These are phyloP conservation scores for Penicillium hordei DNA, from an alignment of 2,329 filamentous ascomycete species.

Conservation along the genomic window DNA sequence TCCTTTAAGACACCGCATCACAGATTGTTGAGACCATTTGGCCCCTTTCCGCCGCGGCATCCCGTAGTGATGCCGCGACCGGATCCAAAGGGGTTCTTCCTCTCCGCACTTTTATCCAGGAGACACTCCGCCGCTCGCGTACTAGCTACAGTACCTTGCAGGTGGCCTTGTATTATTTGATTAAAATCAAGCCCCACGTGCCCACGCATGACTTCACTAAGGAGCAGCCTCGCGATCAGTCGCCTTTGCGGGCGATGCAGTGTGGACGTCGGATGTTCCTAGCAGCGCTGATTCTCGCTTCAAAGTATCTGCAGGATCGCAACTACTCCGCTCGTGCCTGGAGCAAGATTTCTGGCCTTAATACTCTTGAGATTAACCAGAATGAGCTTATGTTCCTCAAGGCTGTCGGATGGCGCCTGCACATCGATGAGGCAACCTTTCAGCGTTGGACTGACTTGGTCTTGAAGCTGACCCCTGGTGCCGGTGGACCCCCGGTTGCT, in stretches of 20 bases:
- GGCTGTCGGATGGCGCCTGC: slow-evolving; percentile 90
- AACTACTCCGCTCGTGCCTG: slow-evolving; percentile 97
- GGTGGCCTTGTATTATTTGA: slow-evolving; percentile 92
- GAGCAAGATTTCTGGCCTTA: slow-evolving; percentile 98
- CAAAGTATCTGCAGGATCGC: slow-evolving; percentile 95
- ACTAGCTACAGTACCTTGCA: slow-evolving; percentile 97
- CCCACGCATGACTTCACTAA: slow-evolving; percentile 80
- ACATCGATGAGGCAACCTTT: slow-evolving; percentile 85
- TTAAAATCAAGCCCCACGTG: slow-evolving; percentile 88
- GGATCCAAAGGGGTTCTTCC: slow-evolving; percentile 78
- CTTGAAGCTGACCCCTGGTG: slow-evolving; percentile 72
- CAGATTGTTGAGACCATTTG: slow-evolving; percentile 97
- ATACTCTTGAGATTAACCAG: slow-evolving; percentile 89
- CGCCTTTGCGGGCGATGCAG: slow-evolving; percentile 76
- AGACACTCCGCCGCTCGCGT: slow-evolving; percentile 89
- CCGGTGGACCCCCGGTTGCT: slow-evolving; percentile 39
- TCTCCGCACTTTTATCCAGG: slow-evolving; percentile 93
- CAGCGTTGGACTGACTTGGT: slow-evolving; percentile 94
- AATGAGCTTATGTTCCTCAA: slow-evolving; percentile 91
- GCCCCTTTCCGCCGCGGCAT: slow-evolving; percentile 81
- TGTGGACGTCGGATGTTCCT: slow-evolving; percentile 98
- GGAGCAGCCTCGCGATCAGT: slow-evolving; percentile 74
- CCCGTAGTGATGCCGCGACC: slow-evolving; percentile 64
- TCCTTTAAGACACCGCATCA: slow-evolving; percentile 78
- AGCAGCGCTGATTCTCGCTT: slow-evolving; percentile 88